Evolutionary conservation across 1,284 basidiomycete genomes (phyloP).

Genomic region (Cutaneotrichosporon spelunceum): DNA sequence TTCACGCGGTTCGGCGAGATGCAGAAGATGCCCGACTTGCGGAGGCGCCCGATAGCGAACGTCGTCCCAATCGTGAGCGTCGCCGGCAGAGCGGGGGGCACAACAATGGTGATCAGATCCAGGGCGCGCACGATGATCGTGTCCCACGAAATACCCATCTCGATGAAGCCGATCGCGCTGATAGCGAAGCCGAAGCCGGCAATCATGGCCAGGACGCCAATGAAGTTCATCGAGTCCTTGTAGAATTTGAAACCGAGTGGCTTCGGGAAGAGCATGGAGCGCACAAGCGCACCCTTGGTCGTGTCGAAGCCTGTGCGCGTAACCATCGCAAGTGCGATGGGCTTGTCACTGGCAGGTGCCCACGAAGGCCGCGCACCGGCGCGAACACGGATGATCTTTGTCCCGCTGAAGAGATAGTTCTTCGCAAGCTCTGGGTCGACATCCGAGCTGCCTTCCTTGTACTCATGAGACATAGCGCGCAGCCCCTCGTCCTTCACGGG

Average conservation of each 20-base stretch:
- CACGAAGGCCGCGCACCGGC: slow-evolving; percentile 57
- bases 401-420: slow-evolving; percentile 88
- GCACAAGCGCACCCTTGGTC: slow-evolving; percentile 91
- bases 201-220: slow-evolving; percentile 82
- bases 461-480: slow-evolving; percentile 62
- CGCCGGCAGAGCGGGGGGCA: slow-evolving; percentile 94
- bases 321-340: slow-evolving; percentile 79
- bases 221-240: slow-evolving; percentile 95
- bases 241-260: slow-evolving; percentile 98
- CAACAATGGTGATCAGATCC: slow-evolving; percentile 96
- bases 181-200: slow-evolving; percentile 83
- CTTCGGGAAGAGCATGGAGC: slow-evolving; percentile 98
- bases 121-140: slow-evolving; percentile 89
- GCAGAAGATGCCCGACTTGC: slow-evolving; percentile 88
- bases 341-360: slow-evolving; percentile 54
- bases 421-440: slow-evolving; percentile 70
- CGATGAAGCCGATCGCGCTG: slow-evolving; percentile 86
- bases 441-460: slow-evolving; percentile 57
- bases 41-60: slow-evolving; percentile 86
- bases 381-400: slow-evolving; percentile 86
- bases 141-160: slow-evolving; percentile 82
- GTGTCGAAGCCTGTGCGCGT: slow-evolving; percentile 95
- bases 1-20: slow-evolving; percentile 97
- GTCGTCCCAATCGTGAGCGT: slow-evolving; percentile 97
- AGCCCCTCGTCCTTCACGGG: slow-evolving; percentile 73